phyloP scores from a whole-genome alignment of 441 rosid species.

The Aleurites moluccanus region DNA sequence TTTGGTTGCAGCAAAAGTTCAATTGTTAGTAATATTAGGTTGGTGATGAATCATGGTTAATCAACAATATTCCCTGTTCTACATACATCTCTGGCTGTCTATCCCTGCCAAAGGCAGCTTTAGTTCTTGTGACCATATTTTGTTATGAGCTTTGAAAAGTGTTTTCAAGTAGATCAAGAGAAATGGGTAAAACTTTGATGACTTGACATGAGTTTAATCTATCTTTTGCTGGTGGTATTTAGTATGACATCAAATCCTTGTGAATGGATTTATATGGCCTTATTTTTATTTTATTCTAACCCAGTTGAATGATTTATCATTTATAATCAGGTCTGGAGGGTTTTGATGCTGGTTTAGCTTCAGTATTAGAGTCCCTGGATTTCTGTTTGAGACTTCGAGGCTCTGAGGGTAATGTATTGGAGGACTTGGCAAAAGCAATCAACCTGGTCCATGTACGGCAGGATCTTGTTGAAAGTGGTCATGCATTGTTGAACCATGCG shows the following conservation, averaged over 20 bases:
- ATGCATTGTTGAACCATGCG: conserved; percentile 71
- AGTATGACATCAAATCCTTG: conserved; percentile 10
- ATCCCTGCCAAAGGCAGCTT: conserved; percentile 2
- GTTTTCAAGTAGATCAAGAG: neutral
- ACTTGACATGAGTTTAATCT: neutral
- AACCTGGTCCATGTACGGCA: conserved; percentile 75
- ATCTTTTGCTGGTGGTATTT: conserved; percentile 2
- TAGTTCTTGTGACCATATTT: neutral
- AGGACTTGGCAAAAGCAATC: conserved; percentile 87
- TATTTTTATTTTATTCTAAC: conserved; percentile 1
- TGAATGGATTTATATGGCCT: neutral
- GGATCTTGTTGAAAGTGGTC: conserved; percentile 92
- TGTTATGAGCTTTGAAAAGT: neutral
- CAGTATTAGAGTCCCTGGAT: conserved; percentile 84
- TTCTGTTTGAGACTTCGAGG: conserved; percentile 92
- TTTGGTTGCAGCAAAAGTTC: neutral
- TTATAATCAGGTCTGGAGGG: conserved; percentile 68
- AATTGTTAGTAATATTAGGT: neutral
- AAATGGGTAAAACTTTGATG: neutral
- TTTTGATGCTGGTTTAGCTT: conserved; percentile 88
- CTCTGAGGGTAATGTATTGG: conserved; percentile 89
- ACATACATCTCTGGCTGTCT: neutral
- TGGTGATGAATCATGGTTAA: neutral
- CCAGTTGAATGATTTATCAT: conserved; percentile 12
- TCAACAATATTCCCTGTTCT: neutral